A percentile compares a stretch with the other conserved stretches of the same genome.
These are phyloP conservation scores for Cryphonectria carpinicola DNA, from an alignment of 2,329 filamentous ascomycete genomes.

Conservation along the genomic window DNA sequence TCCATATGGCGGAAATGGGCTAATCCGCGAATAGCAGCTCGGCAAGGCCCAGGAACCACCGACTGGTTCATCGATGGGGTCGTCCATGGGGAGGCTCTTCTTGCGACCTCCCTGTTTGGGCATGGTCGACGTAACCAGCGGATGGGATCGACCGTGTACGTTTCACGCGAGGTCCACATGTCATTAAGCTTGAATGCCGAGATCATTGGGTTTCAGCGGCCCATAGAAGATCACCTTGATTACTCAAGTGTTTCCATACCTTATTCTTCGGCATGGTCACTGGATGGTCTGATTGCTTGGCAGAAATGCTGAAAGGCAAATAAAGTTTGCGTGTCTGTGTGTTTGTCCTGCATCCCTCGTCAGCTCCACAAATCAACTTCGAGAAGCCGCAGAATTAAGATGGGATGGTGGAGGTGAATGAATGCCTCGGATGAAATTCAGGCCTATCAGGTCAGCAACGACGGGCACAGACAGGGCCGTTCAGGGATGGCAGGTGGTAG, in stretches of 20 bases:
- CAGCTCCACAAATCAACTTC: neutral
- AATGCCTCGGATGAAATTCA: neutral
- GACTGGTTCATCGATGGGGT: neutral
- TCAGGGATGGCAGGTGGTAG: conserved; percentile 9
- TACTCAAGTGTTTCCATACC: neutral
- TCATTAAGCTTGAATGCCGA: neutral
- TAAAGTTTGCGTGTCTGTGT: neutral
- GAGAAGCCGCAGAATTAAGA: neutral
- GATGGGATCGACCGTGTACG: conserved; percentile 1
- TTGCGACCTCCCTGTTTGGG: neutral
- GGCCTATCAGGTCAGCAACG: neutral
- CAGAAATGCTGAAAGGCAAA: conserved; percentile 29
- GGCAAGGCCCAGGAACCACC: neutral
- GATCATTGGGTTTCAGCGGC: neutral
- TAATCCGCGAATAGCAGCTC: conserved; percentile 11
- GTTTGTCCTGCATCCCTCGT: neutral
- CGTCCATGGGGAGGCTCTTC: neutral
- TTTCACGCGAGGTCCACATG: neutral
- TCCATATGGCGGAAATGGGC: neutral
- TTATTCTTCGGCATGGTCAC: neutral
- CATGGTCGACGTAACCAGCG: neutral
- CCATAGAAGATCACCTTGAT: neutral
- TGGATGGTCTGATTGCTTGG: neutral
- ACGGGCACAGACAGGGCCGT: neutral
- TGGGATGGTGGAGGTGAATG: neutral